These are phyloP conservation scores for Drechslera avenae DNA, from an alignment of 2,329 filamentous ascomycete species.

Conservation along the genomic window DNA sequence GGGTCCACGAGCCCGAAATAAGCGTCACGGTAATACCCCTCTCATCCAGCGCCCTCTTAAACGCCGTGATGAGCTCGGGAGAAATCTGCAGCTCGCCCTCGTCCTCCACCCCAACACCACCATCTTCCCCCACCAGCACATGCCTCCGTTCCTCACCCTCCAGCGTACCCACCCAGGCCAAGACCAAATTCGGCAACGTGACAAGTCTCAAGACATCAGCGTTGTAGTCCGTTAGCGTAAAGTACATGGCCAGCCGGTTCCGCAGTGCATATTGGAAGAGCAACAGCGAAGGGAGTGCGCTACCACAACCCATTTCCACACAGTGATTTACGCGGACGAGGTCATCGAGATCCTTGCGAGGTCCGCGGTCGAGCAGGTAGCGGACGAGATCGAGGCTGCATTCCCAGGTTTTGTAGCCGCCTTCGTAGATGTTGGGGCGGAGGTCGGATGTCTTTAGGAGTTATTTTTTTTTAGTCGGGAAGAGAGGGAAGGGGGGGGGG, in stretches of 20 bases:
- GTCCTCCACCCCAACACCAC: neutral
- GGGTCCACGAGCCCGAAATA: conserved; percentile 76
- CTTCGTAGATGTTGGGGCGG: conserved; percentile 81
- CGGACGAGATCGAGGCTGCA: conserved; percentile 80
- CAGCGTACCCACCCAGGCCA: conserved; percentile 62
- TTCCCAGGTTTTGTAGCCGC: conserved; percentile 90
- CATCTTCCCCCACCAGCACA: conserved; percentile 14
- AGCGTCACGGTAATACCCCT: conserved; percentile 65
- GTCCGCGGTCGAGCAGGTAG: conserved; percentile 59
- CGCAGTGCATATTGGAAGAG: conserved; percentile 67
- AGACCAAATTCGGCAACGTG: conserved; percentile 76
- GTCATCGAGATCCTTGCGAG: conserved; percentile 57
- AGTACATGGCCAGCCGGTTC: conserved; percentile 58
- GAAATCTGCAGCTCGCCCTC: conserved; percentile 68
- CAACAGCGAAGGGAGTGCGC: conserved; percentile 72
- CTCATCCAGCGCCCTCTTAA: conserved; percentile 59
- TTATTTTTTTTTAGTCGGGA: neutral
- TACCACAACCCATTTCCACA: conserved; percentile 75
- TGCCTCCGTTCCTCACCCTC: conserved; percentile 16
- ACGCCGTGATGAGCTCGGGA: conserved; percentile 62
- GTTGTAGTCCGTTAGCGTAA: conserved; percentile 81
- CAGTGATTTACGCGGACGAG: conserved; percentile 56
- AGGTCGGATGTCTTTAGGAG: conserved; percentile 65
- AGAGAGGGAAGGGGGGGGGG: neutral
- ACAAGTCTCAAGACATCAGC: conserved; percentile 76